phyloP scores from a whole-genome alignment of 805 yeast species.

The Lipomyces mesembrius region DNA sequence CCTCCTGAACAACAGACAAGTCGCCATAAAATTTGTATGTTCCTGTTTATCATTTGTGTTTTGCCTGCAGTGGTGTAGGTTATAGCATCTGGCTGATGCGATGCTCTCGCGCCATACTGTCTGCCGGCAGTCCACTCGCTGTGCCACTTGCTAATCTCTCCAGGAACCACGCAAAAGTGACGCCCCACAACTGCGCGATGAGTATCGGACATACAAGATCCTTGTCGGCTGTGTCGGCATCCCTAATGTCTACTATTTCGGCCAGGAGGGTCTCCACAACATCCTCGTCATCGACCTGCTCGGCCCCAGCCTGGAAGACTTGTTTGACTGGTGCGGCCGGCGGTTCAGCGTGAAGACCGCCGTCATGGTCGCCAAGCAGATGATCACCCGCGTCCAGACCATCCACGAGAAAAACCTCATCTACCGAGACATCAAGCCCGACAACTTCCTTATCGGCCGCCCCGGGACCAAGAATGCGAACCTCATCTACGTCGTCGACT shows the following conservation, averaged over 20 bases:
- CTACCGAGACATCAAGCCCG: slow-evolving; percentile 97
- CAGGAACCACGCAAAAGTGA: slow-evolving; percentile 88
- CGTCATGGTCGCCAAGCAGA: slow-evolving; percentile 91
- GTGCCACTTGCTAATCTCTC: background rate
- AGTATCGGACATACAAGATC: slow-evolving; percentile 91
- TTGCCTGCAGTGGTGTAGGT: background rate
- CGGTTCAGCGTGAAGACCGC: slow-evolving; percentile 86
- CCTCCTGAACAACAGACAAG: slow-evolving; percentile 86
- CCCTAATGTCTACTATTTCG: slow-evolving; percentile 96
- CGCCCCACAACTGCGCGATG: slow-evolving; percentile 96
- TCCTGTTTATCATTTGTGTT: background rate
- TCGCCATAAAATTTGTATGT: slow-evolving; percentile 85
- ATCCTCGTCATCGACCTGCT: slow-evolving; percentile 90
- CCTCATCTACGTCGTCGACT: slow-evolving; percentile 86
- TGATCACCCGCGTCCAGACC: slow-evolving; percentile 79
- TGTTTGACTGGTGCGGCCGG: slow-evolving; percentile 98
- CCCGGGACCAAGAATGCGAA: slow-evolving; percentile 85
- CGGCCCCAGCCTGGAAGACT: slow-evolving; percentile 94
- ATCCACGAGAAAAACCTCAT: slow-evolving; percentile 90
- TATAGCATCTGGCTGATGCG: background rate
- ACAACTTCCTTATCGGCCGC: slow-evolving; percentile 91
- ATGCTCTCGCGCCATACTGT: background rate
- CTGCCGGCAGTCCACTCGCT: background rate
- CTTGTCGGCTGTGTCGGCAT: slow-evolving; percentile 81
- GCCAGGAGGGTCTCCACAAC: slow-evolving; percentile 97